These are phyloP conservation scores for Hansenula sp. DNA, from an alignment of 1,139 yeast species.

Conservation along the genomic window DNA sequence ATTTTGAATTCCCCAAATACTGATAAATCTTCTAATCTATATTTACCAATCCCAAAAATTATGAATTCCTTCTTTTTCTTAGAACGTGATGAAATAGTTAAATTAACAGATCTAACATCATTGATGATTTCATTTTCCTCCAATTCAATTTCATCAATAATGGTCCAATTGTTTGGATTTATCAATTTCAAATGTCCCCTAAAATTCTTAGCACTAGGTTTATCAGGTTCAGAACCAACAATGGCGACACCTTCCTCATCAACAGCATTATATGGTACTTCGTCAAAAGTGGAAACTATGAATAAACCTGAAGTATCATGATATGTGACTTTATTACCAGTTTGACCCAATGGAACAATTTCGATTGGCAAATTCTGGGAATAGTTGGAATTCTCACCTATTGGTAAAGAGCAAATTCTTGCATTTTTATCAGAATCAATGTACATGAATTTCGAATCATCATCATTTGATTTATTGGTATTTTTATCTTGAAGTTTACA, in stretches of 20 bases:
- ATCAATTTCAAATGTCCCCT: constrained; percentile 62
- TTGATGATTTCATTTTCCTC: constrained; percentile 62
- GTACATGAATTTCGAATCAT: constrained; percentile 55
- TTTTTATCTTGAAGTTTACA: constrained; percentile 30
- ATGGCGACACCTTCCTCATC: constrained; percentile 74
- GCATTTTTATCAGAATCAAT: constrained; percentile 73
- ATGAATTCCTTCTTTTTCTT: constrained; percentile 64
- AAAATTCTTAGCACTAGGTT: constrained; percentile 49
- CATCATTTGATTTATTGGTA: constrained; percentile 13
- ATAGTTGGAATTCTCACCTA: constrained; percentile 39
- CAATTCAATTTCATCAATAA: constrained; percentile 66
- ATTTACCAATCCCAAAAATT: constrained; percentile 74
- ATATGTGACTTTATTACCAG: constrained; percentile 66
- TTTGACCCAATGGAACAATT: constrained; percentile 51
- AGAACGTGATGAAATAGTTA: constrained; percentile 42
- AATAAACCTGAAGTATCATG: constrained; percentile 68
- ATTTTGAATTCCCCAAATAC: constrained; percentile 78
- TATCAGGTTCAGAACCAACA: constrained; percentile 51
- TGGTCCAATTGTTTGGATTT: constrained; percentile 70
- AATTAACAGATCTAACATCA: constrained; percentile 28
- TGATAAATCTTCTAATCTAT: constrained; percentile 79
- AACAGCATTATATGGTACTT: constrained; percentile 58
- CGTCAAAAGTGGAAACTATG: constrained; percentile 59
- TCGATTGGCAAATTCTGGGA: constrained; percentile 64
- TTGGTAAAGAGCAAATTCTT: constrained; percentile 60